Conservation (phyloP, 805 yeast species). For the Metschnikowia hibisci region DNA sequence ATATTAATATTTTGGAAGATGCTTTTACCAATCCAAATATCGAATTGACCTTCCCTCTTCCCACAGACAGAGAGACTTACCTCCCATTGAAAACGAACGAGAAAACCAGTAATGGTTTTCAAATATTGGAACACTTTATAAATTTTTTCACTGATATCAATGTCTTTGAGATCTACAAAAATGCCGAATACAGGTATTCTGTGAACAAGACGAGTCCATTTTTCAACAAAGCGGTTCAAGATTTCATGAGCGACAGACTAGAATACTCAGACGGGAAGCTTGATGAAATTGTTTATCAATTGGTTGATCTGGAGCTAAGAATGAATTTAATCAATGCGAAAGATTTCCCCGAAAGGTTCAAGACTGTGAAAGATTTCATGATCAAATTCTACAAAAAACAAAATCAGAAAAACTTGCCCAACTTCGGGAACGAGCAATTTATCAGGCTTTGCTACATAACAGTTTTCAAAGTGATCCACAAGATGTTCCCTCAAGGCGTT, state of each 20-base stretch:
- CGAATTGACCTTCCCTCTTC: constrained; percentile 36
- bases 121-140: constrained; percentile 30
- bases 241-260: constrained; percentile 32
- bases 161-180: constrained; percentile 28
- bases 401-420: constrained; percentile 37
- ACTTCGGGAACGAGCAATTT: constrained; percentile 24
- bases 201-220: constrained; percentile 28
- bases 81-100: constrained; percentile 29
- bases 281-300: constrained; percentile 32
- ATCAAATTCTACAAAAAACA: constrained; percentile 32
- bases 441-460: constrained; percentile 37
- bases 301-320: constrained; percentile 36
- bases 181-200: constrained; percentile 33
- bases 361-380: constrained; percentile 37
- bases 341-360: constrained; percentile 30
- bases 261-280: constrained; percentile 29
- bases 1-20: constrained; percentile 37
- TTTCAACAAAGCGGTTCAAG: constrained; percentile 26
- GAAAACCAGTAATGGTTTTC: constrained; percentile 21
- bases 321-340: constrained; percentile 34
- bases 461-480: constrained; percentile 28
- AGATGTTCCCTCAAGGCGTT: constrained; percentile 42
- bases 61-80: constrained; percentile 31
- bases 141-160: constrained; percentile 27
- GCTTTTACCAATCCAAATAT: constrained; percentile 29